These are phyloP conservation scores for Penicillium sp. DNA, from an alignment of 2,329 filamentous ascomycete species.

Conservation along the genomic window DNA sequence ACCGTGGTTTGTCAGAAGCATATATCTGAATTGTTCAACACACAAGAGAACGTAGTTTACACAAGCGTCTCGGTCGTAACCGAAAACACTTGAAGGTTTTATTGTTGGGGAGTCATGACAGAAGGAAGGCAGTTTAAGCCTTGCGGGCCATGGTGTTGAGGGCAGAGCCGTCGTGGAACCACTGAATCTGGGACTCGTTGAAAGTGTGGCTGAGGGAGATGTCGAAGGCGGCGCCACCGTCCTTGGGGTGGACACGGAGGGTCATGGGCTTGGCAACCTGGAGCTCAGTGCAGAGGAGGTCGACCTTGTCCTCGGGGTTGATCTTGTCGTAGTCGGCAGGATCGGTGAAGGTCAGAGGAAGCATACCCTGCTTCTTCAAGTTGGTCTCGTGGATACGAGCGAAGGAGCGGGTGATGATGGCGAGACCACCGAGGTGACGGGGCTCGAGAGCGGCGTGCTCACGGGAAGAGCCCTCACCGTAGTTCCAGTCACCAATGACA, in stretches of 20 bases:
- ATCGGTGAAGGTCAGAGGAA: conserved; percentile 91
- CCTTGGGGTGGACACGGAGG: conserved; percentile 86
- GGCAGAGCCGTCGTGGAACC: conserved; percentile 98
- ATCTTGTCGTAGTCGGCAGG: conserved; percentile 98
- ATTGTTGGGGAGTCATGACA: conserved; percentile 8
- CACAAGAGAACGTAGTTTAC: conserved; percentile 31
- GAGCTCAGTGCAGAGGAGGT: conserved; percentile 84
- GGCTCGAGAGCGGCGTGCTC: conserved; percentile 98
- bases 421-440: conserved; percentile 92
- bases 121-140: conserved; percentile 28
- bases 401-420: conserved; percentile 93
- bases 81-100: conserved; percentile 9
- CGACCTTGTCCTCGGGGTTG: conserved; percentile 86
- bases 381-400: conserved; percentile 99
- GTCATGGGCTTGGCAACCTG: conserved; percentile 91
- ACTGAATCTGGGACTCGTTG: conserved; percentile 96
- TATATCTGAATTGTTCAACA: conserved; percentile 27
- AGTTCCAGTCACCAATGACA: conserved; percentile 99
- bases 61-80: conserved; percentile 14
- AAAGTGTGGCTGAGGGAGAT: conserved; percentile 89
- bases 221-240: conserved; percentile 72
- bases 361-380: conserved; percentile 99
- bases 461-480: conserved; percentile 95
- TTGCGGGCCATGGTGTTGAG: conserved; percentile 97
- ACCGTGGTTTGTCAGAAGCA: conserved; percentile 3